Base-by-base conservation (phyloP, 441 rosid genomes). In the Populus hybrid region DNA sequence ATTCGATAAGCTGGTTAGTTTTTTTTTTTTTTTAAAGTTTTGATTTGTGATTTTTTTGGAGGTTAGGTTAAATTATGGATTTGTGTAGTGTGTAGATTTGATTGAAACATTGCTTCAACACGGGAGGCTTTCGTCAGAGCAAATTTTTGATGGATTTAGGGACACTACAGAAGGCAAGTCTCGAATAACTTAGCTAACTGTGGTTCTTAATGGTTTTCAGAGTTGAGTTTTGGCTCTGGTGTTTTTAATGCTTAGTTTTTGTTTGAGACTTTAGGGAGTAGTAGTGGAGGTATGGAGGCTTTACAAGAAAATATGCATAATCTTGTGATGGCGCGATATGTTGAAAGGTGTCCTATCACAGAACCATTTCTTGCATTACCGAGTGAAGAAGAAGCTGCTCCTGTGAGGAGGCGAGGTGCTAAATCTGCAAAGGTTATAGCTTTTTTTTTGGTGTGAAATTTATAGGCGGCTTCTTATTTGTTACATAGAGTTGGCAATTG, bases 91-190 rank as follows among this genome's bases (percentile, higher is more conserved):
- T 80, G 80, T 67, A 28, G 88, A 83, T 40, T 84, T 95, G 76
- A 70, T 90, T 73, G 87, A 91, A 80, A 98, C 90, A 75, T 87
- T 96, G 86, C 90, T 96, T 79, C 83, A 86, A 73, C 94, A 96
- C 75, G 98, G 97, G 73, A 89, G 98, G 88, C 98, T 94, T 75
- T 85, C 97, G 36, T 69, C 91, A 82, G 86, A 88, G 70, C 96
- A 94, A 82, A 88, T 94, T 79, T 78, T 85, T 80, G 95, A 94
- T 74, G 85, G 92, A 84, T 91, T 89, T 73, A 85, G 75, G 75
- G 67, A 63, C 78, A 61, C 36, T 81, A 70, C 38, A 30, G 84
- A 84, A 86, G 90, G 91, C 81, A 85, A 87, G 84, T 82, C 50
- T 81, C 16, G 6, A n/a, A 23, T 63, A 19, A 63, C 67, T n/a